Evolutionary conservation across 2,329 filamentous ascomycete genomes (phyloP).

Genomic region (Seiridium cupressi): DNA sequence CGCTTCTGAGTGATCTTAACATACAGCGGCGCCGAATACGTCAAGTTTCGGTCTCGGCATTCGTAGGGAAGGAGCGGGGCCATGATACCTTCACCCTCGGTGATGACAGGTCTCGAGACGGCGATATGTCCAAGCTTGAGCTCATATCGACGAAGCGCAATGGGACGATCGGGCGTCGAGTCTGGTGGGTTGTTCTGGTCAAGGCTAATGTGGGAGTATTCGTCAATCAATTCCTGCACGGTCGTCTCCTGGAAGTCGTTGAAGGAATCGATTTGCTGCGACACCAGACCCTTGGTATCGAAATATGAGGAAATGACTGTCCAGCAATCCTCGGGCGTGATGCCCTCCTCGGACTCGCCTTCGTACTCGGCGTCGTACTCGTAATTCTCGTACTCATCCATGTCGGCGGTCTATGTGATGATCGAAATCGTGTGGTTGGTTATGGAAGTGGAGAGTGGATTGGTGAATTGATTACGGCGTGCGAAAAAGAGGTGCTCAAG

Average conservation of each 20-base stretch:
- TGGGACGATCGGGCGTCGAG: constrained; percentile 66
- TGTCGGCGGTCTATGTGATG: constrained; percentile 18
- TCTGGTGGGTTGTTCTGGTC: constrained; percentile 84
- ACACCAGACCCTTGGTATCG: constrained; percentile 90
- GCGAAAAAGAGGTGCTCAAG: neutral
- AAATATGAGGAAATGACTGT: constrained; percentile 97
- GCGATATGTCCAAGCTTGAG: constrained; percentile 91
- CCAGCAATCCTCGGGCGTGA: constrained; percentile 98
- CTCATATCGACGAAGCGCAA: constrained; percentile 88
- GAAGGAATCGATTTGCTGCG: constrained; percentile 97
- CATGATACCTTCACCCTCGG: constrained; percentile 87
- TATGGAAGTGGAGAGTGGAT: neutral
- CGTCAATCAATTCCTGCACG: constrained; percentile 90
- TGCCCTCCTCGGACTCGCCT: constrained; percentile 53
- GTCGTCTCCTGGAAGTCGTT: constrained; percentile 94
- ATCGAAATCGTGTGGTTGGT: neutral
- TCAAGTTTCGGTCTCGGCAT: constrained; percentile 91
- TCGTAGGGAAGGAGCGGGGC: constrained; percentile 89
- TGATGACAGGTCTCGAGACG: constrained; percentile 86
- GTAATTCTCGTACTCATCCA: constrained; percentile 60
- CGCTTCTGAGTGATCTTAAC: constrained; percentile 85
- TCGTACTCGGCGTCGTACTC: constrained; percentile 70
- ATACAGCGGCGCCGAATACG: constrained; percentile 90
- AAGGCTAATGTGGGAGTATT: constrained; percentile 87
- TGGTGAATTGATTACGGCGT: neutral